phyloP scores from a whole-genome alignment of 805 yeast species.

The Candida patagonica region DNA sequence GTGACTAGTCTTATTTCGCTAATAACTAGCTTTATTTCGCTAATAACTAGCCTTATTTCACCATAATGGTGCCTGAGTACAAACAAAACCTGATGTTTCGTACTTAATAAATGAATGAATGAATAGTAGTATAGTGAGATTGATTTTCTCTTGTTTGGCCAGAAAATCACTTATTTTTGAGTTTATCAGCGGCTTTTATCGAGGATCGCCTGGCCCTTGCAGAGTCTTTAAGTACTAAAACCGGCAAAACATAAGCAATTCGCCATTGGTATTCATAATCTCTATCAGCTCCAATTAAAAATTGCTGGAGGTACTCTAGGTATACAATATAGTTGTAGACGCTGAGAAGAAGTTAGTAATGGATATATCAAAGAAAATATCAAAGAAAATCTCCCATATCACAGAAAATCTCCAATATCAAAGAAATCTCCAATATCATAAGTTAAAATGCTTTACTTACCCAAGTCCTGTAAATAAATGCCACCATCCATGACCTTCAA shows the following conservation, averaged over 20 bases:
- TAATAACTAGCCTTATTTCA: too few relatives aligned
- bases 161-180: background rate
- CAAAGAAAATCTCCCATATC: background rate
- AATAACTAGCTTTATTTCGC: too few relatives aligned
- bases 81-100: too few relatives aligned
- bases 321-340: conserved; percentile 79
- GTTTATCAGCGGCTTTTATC: too few relatives aligned
- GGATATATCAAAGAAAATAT: too few relatives aligned
- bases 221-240: conserved; percentile 19
- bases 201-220: background rate
- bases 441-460: conserved; percentile 6
- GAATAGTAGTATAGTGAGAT: too few relatives aligned
- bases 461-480: conserved; percentile 52
- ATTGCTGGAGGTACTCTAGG: conserved; percentile 63
- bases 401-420: background rate
- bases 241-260: conserved; percentile 52
- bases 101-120: too few relatives aligned
- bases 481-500: conserved; percentile 99
- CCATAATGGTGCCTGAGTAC: too few relatives aligned
- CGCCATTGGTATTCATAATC: conserved; percentile 49
- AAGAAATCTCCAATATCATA: background rate
- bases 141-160: too few relatives aligned
- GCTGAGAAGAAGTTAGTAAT: conserved; percentile 36
- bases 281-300: conserved; percentile 48
- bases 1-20: too few relatives aligned